These are phyloP conservation scores for Udeniomyces megalosporus DNA, from an alignment of 768 basidiomycete species.

Conservation along the genomic window DNA sequence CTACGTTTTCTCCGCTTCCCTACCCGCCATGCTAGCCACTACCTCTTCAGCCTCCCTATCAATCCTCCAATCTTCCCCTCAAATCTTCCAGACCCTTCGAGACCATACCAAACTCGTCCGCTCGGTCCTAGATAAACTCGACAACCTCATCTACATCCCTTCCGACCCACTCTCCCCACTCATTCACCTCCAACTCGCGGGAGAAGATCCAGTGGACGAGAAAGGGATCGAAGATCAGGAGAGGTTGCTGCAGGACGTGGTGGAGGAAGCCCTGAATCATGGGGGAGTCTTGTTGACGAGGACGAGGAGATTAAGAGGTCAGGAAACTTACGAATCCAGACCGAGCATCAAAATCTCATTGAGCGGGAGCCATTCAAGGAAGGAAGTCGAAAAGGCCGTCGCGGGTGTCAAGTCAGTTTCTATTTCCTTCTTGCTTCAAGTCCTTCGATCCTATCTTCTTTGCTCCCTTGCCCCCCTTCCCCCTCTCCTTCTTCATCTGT, in stretches of 20 bases:
- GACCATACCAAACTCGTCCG: slow-evolving; percentile 67
- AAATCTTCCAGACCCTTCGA: slow-evolving; percentile 56
- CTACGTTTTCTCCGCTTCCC: slow-evolving; percentile 89
- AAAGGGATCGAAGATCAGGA: slow-evolving; percentile 49
- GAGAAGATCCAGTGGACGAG: slow-evolving; percentile 37
- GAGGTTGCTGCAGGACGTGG: slow-evolving; percentile 68
- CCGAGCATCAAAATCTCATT: slow-evolving; percentile 77
- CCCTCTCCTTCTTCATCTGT: too few relatives aligned
- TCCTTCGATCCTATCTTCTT: too few relatives aligned
- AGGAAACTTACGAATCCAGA: slow-evolving; percentile 63
- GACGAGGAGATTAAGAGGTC: slow-evolving; percentile 61
- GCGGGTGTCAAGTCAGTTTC: slow-evolving; percentile 54
- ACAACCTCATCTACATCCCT: slow-evolving; percentile 56
- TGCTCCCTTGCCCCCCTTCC: too few relatives aligned
- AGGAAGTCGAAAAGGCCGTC: slow-evolving; percentile 82
- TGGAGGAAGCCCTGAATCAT: slow-evolving; percentile 65
- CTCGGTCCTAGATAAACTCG: slow-evolving; percentile 57
- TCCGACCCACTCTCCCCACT: slow-evolving; percentile 74
- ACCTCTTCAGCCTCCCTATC: slow-evolving; percentile 73
- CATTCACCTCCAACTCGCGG: slow-evolving; percentile 57
- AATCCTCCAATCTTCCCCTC: slow-evolving; percentile 56
- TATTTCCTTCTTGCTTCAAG: too few relatives aligned
- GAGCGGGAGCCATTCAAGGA: slow-evolving; percentile 60
- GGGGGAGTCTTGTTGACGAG: slow-evolving; percentile 67
- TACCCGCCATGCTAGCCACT: slow-evolving; percentile 78